phyloP scores from a whole-genome alignment of 768 basidiomycete genomes.

The Tricholoma sp. region DNA sequence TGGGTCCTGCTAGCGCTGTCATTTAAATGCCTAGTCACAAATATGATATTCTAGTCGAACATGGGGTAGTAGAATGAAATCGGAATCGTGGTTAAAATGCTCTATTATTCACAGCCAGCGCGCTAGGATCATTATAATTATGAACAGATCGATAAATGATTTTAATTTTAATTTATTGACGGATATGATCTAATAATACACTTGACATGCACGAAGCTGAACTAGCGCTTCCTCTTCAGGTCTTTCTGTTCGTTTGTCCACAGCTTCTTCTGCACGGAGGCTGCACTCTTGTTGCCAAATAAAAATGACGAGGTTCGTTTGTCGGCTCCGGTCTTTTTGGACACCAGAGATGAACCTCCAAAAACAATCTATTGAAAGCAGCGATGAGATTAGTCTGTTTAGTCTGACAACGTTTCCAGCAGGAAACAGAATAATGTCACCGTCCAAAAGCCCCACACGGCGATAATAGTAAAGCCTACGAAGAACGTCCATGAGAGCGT shows the following conservation, averaged over 20 bases:
- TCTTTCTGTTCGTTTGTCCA: conserved; percentile 41
- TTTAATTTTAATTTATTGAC: no score
- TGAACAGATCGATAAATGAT: no score
- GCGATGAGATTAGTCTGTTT: background rate
- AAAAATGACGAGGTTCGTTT: conserved; percentile 77
- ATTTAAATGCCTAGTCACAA: no score
- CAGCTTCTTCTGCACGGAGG: conserved; percentile 55
- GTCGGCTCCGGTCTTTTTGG: conserved; percentile 75
- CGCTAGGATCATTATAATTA: no score
- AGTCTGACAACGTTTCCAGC: background rate
- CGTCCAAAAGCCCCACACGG: conserved; percentile 67
- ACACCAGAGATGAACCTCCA: conserved; percentile 47
- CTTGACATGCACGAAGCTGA: background rate
- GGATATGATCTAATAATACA: background rate
- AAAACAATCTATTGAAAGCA: conserved; percentile 55
- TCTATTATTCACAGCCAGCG: no score
- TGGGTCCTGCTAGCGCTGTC: no score
- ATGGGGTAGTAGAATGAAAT: no score
- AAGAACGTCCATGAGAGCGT: conserved; percentile 49
- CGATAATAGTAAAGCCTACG: conserved; percentile 44
- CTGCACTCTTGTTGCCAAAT: conserved; percentile 69
- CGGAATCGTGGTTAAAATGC: no score
- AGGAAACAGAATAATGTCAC: conserved; percentile 36
- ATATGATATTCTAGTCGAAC: no score
- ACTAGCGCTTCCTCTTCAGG: background rate